Evolutionary conservation across 2,329 filamentous ascomycete genomes (phyloP), one percentile per base, ranked within the genome.

Genomic region (Ophiostoma sp.): DNA sequence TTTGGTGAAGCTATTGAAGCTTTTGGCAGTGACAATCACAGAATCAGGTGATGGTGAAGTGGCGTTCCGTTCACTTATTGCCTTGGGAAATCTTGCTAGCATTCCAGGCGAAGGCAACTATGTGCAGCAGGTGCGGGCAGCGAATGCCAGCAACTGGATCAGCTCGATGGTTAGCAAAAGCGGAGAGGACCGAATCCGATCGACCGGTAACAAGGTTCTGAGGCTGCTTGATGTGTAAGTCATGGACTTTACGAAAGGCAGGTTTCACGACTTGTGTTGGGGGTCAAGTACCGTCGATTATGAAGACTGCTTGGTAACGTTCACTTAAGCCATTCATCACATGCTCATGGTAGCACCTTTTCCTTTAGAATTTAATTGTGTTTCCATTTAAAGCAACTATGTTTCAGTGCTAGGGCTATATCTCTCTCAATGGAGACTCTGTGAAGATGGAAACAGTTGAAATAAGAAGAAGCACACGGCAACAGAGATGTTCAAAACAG

Each of bases 11-110:
- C 79, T 73, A 81, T 80, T 54, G 76, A 87, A 74, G 39, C 83
- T 90, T 5, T 79, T 94, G 0, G 85, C 85, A 1, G 83, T 84
- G 70, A 84, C 94, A 0, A 79, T 96, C 0, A 80, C 82, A 6
- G 84, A 83, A 3, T 89, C 92, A 73, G 87, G 83, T 2, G 94
- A 98, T 75, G 87, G 89, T 0, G 95, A 98, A 77, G 91, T 92
- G 0, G 80, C 95, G 3, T 98, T 94, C 77, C 88, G 95, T 31
- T 87, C 88, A 0, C 83, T 98, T 6, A 91, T 96, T 7, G 92
- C 92, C 0, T 80, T 94, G 0, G 96, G 95, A 0, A 99, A 94
- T 1, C 77, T 96, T 71, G 83, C 66, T 20, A 71, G 72, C 68
- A 71, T 74, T 3, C 67, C 71, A 3, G 72, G 68, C 3, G 67